phyloP scores from a whole-genome alignment of 176 grass and related monocot species.

The Lolium perenne region DNA sequence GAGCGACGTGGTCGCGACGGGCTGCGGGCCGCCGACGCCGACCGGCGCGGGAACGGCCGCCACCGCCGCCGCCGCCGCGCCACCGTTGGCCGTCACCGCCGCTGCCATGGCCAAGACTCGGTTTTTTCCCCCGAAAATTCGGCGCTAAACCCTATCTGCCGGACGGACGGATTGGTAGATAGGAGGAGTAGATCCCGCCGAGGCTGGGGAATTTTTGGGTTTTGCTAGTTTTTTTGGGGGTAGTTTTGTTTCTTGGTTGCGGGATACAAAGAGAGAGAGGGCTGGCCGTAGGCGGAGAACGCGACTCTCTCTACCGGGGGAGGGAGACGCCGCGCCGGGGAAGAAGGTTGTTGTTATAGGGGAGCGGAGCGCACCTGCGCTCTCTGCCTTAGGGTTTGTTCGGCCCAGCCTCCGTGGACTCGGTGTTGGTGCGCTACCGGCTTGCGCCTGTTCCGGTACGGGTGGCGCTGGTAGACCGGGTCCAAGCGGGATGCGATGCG shows the following conservation, averaged over 20 bases:
- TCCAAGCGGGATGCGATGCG: neutral
- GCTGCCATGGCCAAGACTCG: conserved; percentile 51
- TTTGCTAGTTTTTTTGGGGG: conserved; percentile 40
- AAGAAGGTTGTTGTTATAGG: conserved; percentile 40
- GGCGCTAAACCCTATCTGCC: conserved; percentile 52
- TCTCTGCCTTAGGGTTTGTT: conserved; percentile 16
- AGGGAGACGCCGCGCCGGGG: neutral
- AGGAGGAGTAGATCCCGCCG: conserved; percentile 49
- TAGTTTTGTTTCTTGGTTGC: conserved; percentile 47
- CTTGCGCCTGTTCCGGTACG: neutral
- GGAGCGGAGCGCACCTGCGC: neutral
- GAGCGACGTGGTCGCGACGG: conserved; percentile 66
- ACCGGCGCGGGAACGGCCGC: conserved; percentile 19
- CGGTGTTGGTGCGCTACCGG: neutral
- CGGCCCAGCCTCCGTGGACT: neutral
- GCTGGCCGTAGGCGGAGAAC: conserved; percentile 50
- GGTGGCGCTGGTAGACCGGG: neutral
- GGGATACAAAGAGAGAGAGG: conserved; percentile 43
- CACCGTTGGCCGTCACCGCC: conserved; percentile 45
- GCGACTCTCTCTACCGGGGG: conserved; percentile 56
- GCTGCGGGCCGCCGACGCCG: conserved; percentile 44
- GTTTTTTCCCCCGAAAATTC: conserved; percentile 7
- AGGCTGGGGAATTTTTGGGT: conserved; percentile 33
- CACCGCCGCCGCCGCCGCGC: conserved; percentile 19
- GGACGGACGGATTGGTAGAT: conserved; percentile 34